Evolutionary conservation across 1,284 basidiomycete genomes (phyloP).

Genomic region (Coriolopsis trogii): DNA sequence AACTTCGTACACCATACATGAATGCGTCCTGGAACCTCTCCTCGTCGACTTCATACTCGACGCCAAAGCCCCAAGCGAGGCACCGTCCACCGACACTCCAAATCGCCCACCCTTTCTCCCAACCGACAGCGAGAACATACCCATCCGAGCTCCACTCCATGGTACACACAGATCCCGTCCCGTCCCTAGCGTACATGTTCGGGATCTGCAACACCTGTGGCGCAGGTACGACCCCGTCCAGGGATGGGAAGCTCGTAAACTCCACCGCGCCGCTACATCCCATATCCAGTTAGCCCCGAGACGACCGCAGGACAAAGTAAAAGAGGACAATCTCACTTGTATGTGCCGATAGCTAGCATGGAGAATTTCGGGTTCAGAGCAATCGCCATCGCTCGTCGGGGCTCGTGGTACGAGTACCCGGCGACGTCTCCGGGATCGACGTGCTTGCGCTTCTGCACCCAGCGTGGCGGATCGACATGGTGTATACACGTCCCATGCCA

Average conservation of each 20-base stretch:
- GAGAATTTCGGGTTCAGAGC: slow-evolving; percentile 87
- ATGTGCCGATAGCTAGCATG: slow-evolving; percentile 81
- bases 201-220: slow-evolving; percentile 60
- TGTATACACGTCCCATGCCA: slow-evolving; percentile 76
- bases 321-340: slow-evolving; percentile 47
- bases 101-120: slow-evolving; percentile 87
- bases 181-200: slow-evolving; percentile 52
- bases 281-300: neutral
- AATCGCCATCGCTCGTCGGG: slow-evolving; percentile 62
- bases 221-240: slow-evolving; percentile 53
- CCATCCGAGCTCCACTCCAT: slow-evolving; percentile 96
- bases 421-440: slow-evolving; percentile 49
- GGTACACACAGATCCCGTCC: slow-evolving; percentile 73
- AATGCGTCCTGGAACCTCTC: slow-evolving; percentile 79
- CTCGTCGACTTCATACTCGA: slow-evolving; percentile 65
- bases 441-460: slow-evolving; percentile 72
- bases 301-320: neutral
- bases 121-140: slow-evolving; percentile 96
- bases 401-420: slow-evolving; percentile 57
- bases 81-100: slow-evolving; percentile 92
- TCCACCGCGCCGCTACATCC: slow-evolving; percentile 62
- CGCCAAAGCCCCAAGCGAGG: slow-evolving; percentile 74
- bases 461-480: slow-evolving; percentile 66
- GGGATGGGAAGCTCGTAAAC: slow-evolving; percentile 66
- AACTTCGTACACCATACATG: slow-evolving; percentile 74